Percentiles rank a stretch among this genome's conserved stretches.
phyloP scores from a whole-genome alignment of 768 basidiomycete genomes.

The Termitomyces sp. region DNA sequence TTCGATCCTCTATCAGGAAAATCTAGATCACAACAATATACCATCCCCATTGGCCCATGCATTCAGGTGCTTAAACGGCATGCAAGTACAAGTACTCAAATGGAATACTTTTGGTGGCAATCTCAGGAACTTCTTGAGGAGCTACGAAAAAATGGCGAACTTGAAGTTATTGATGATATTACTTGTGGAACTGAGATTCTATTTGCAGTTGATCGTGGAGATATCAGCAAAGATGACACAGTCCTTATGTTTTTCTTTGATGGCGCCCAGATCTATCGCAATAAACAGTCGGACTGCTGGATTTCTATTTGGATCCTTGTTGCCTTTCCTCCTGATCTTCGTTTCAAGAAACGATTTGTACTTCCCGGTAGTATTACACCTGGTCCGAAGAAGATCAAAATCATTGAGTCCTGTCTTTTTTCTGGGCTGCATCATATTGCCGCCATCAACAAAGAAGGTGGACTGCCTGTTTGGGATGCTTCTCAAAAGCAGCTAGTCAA shows the following conservation, averaged over 20 bases:
- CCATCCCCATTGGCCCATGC: no score
- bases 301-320: not conserved
- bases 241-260: not conserved
- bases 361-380: constrained; percentile 24
- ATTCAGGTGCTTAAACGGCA: no score
- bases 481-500: not conserved
- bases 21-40: not conserved
- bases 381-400: constrained; percentile 31
- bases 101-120: no score
- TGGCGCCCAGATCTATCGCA: not conserved
- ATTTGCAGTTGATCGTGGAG: not conserved
- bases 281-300: constrained; percentile 4
- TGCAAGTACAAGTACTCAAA: no score
- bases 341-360: not conserved
- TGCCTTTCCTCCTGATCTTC: not conserved
- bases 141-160: no score
- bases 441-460: constrained; percentile 20
- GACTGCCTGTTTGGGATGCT: constrained; percentile 18
- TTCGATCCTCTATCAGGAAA: constrained; percentile 13
- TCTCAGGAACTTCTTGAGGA: no score
- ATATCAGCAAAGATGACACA: not conserved
- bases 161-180: not conserved
- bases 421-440: constrained; percentile 22
- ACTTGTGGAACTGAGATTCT: not conserved
- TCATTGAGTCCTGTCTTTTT: constrained; percentile 29